phyloP scores from a whole-genome alignment of 177 flowering plant species.

The Tripterygium wilfordii region DNA sequence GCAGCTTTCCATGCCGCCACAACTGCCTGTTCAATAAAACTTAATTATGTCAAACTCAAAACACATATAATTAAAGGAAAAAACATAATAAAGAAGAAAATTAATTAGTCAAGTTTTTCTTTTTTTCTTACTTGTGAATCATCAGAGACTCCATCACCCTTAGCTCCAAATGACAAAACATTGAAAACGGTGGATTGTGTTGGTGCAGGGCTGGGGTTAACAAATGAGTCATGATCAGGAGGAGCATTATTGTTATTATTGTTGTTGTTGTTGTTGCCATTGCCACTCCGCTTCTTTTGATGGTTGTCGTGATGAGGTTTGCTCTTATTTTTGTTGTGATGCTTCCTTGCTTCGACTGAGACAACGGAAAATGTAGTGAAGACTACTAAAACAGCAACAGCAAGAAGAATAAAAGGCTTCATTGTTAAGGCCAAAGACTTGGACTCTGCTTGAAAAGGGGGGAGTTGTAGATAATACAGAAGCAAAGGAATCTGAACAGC shows the following conservation, averaged over 20 bases:
- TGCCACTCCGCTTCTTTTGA: constrained; percentile 21
- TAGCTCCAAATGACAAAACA: constrained; percentile 67
- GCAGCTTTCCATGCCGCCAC: constrained; percentile 78
- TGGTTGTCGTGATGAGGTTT: constrained; percentile 30
- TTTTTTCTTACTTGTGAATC: constrained; percentile 54
- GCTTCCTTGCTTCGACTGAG: constrained; percentile 37
- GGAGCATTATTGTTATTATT: background rate
- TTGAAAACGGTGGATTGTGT: constrained; percentile 27
- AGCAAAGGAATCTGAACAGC: too few relatives aligned
- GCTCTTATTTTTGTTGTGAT: constrained; percentile 21
- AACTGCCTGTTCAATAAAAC: constrained; percentile 44
- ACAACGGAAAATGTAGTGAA: constrained; percentile 15
- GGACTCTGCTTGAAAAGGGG: too few relatives aligned
- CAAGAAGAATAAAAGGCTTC: too few relatives aligned
- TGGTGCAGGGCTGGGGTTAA: constrained; percentile 16
- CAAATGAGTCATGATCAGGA: constrained; percentile 4
- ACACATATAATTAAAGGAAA: background rate
- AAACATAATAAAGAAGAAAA: background rate
- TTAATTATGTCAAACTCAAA: too few relatives aligned
- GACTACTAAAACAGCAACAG: constrained; percentile 13
- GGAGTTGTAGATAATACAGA: too few relatives aligned
- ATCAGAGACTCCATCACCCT: constrained; percentile 72
- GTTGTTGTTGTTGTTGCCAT: too few relatives aligned
- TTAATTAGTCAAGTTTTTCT: background rate
- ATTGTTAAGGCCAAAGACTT: too few relatives aligned